Evolutionary conservation across 179 eudicot genomes (phyloP).

Genomic region (Pouteria campechiana): DNA sequence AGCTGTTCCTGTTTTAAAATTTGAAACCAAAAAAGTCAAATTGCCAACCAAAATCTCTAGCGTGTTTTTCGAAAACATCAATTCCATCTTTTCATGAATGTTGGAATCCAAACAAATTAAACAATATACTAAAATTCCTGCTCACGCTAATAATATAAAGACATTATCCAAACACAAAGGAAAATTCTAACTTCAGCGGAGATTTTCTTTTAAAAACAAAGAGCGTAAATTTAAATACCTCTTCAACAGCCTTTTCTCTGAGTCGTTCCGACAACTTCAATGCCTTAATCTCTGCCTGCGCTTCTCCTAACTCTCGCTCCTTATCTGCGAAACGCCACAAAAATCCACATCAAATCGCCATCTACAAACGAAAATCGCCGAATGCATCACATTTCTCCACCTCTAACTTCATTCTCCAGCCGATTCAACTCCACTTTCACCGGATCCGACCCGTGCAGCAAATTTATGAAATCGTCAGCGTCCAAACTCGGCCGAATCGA

Average conservation of each 20-base stretch:
- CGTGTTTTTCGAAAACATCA: too few relatives aligned
- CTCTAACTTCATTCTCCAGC: conserved; percentile 81
- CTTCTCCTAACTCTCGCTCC: conserved; percentile 70
- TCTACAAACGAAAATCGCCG: not conserved
- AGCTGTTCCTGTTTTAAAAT: too few relatives aligned
- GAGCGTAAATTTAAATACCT: conserved; percentile 26
- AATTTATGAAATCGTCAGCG: conserved; percentile 64
- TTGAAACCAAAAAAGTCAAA: too few relatives aligned
- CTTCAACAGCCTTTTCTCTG: conserved; percentile 82
- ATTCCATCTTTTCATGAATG: too few relatives aligned
- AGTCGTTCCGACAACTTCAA: conserved; percentile 67
- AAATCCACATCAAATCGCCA: not conserved
- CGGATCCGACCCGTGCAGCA: conserved; percentile 97
- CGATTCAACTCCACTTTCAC: conserved; percentile 85
- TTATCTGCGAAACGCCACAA: conserved; percentile 36
- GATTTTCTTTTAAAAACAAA: not conserved
- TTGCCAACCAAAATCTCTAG: too few relatives aligned
- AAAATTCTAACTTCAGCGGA: not conserved
- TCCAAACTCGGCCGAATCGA: conserved; percentile 68
- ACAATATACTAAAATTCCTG: too few relatives aligned
- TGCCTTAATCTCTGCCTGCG: conserved; percentile 80
- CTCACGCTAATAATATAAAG: too few relatives aligned
- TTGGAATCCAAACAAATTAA: too few relatives aligned
- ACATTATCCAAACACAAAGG: not conserved
- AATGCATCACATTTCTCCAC: conserved; percentile 33